These are phyloP conservation scores for Pseudogymnoascus sp. DNA, from an alignment of 2,329 filamentous ascomycete genomes.

Conservation along the genomic window DNA sequence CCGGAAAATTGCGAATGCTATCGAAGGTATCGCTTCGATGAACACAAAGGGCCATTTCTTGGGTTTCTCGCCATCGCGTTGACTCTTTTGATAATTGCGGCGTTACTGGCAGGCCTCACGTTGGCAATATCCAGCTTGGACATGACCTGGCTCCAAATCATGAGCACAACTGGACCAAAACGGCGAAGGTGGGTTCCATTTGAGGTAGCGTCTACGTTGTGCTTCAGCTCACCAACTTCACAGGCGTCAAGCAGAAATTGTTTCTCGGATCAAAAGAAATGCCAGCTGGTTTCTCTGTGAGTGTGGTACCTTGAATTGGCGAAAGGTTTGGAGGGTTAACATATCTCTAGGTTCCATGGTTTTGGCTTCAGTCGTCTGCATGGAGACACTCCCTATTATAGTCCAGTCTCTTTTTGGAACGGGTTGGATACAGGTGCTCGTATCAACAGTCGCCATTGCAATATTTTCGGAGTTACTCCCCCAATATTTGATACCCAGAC, in stretches of 20 bases:
- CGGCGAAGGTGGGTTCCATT: conserved; percentile 17
- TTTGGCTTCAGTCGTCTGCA: conserved; percentile 19
- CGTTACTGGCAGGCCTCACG: conserved; percentile 21
- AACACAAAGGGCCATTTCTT: not conserved
- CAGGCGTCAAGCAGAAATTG: conserved; percentile 17
- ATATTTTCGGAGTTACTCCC: conserved; percentile 24
- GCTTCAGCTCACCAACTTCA: conserved; percentile 10
- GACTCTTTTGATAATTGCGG: conserved; percentile 15
- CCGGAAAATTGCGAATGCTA: not conserved
- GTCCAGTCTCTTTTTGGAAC: conserved; percentile 17
- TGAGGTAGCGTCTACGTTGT: not conserved
- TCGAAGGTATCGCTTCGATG: conserved; percentile 2
- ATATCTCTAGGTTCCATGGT: conserved; percentile 20
- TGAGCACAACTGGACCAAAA: conserved; percentile 15
- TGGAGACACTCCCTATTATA: conserved; percentile 21
- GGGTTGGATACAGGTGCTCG: conserved; percentile 18
- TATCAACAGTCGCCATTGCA: conserved; percentile 21
- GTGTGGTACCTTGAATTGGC: not conserved
- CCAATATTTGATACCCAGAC: conserved; percentile 20
- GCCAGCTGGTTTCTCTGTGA: conserved; percentile 24
- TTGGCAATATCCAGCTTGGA: conserved; percentile 22
- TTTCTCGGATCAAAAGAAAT: conserved; percentile 18
- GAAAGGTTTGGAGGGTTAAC: not conserved
- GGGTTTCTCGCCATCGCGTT: conserved; percentile 10
- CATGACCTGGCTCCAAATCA: conserved; percentile 18